Evolutionary conservation across 2,329 filamentous ascomycete species (phyloP).

Genomic region (Fusarium nematophilum): DNA sequence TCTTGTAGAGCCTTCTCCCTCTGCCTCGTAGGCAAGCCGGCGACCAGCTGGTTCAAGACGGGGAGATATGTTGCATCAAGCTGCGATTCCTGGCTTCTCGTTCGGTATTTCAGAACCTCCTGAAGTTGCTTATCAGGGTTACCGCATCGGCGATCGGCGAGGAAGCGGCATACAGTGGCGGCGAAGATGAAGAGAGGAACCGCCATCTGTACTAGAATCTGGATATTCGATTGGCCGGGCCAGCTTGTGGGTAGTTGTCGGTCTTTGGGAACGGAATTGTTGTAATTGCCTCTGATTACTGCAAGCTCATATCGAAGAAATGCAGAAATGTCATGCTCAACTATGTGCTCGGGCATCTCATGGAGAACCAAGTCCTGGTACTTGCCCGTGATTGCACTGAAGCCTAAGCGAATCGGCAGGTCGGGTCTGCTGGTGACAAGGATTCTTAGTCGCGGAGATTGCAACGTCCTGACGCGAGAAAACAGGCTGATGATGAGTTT

Average conservation of each 20-base stretch:
- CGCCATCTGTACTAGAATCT: conserved; percentile 42
- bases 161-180: conserved; percentile 48
- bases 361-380: conserved; percentile 49
- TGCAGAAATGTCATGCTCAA: conserved; percentile 51
- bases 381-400: conserved; percentile 41
- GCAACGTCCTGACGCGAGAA: too few species aligned
- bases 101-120: conserved; percentile 36
- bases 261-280: neutral
- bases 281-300: conserved; percentile 43
- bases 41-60: conserved; percentile 19
- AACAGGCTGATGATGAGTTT: neutral
- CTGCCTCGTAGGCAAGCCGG: neutral
- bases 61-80: conserved; percentile 35
- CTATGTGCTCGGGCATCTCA: conserved; percentile 42
- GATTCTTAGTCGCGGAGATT: conserved; percentile 15
- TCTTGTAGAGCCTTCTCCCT: conserved; percentile 20
- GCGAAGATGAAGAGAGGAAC: conserved; percentile 52
- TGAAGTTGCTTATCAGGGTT: conserved; percentile 38
- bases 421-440: conserved; percentile 59
- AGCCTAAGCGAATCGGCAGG: conserved; percentile 51
- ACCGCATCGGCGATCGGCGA: conserved; percentile 34
- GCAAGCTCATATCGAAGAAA: conserved; percentile 49
- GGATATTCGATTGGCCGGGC: neutral
- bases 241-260: conserved; percentile 9
- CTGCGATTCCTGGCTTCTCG: conserved; percentile 6